Base-by-base conservation (phyloP, 1,284 basidiomycete genomes). In the Grifola frondosa region DNA sequence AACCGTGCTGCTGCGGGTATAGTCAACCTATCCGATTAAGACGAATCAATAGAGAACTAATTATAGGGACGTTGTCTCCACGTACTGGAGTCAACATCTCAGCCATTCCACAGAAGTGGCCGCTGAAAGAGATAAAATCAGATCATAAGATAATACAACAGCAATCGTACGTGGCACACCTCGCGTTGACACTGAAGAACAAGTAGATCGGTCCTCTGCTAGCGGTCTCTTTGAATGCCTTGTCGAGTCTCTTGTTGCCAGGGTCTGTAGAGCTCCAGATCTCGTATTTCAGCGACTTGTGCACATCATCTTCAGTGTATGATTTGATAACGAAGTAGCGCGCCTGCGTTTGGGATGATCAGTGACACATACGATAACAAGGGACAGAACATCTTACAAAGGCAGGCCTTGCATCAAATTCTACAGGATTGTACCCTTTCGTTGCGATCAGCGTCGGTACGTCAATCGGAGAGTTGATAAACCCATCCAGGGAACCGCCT, bases 221-320 rank as follows among this genome's bases (percentile, higher is more conserved):
- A 19, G 78, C 79, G 20, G 80, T 88, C 62, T 97, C 94, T 62
- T 91, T 88, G 77, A 95, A 97, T 1, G 94, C 95, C 63, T 91
- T 91, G 64, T 97, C 94, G 13, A 97, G 80, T 21, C 94, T 77
- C 71, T 97, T 96, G 65, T 97, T 97, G 5, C 94, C 94, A 1
- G 94, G 86, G 61, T 94, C 91, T 0, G 94, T 97, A 13, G 91
- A 94, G 47, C 91, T 92, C 94, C 94, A 97, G 49, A 97, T 97
- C 67, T 96, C 94, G 61, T 94, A 94, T 60, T 96, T 95, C 56
- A 96, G 77, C 11, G 89, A 93, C 65, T 97, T 97, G 69, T 97
- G 94, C 2, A 97, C 95, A 59, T 97, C 94, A 57, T 97, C 94
- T 64, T 97, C 94, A 2, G 94, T 97, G 68, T 95, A 97, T 1